A percentile compares a stretch with the other conserved stretches of the same genome.
Evolutionary conservation across 2,329 filamentous ascomycete species (phyloP).

Genomic region (Cladosporium sp.): DNA sequence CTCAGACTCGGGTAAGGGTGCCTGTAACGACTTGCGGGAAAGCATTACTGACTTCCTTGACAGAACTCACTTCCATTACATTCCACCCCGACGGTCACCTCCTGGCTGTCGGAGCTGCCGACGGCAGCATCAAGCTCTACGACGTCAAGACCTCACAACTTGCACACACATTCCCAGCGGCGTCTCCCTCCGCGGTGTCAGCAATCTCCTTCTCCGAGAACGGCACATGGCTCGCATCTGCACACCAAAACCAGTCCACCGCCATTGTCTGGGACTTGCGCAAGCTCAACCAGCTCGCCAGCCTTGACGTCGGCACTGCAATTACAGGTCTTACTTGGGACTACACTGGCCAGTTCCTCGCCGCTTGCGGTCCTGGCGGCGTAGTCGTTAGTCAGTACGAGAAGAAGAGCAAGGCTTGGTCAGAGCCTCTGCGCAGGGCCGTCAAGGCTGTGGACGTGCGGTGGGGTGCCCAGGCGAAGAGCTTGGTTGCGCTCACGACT

Average conservation of each 20-base stretch:
- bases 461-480: constrained; percentile 74
- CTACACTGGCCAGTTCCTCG: constrained; percentile 89
- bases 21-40: constrained; percentile 2
- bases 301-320: constrained; percentile 77
- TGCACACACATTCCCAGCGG: constrained; percentile 64
- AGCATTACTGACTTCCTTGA: constrained; percentile 23
- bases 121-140: constrained; percentile 82
- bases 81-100: constrained; percentile 98
- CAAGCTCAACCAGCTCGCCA: constrained; percentile 76
- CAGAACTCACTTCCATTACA: constrained; percentile 69
- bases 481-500: constrained; percentile 67
- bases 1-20: constrained; percentile 65
- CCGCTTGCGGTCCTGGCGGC: constrained; percentile 73
- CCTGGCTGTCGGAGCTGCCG: constrained; percentile 74
- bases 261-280: constrained; percentile 89
- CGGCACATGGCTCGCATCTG: constrained; percentile 88
- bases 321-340: constrained; percentile 81
- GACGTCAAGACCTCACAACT: constrained; percentile 75
- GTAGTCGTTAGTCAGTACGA: constrained; percentile 85
- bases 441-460: constrained; percentile 67
- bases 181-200: constrained; percentile 61
- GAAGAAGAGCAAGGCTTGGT: constrained; percentile 85
- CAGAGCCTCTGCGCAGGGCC: constrained; percentile 74
- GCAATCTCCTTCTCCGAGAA: constrained; percentile 89
- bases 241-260: constrained; percentile 69